Conservation (phyloP, 129 eudicot genomes). For the Saussurea involucrata region DNA sequence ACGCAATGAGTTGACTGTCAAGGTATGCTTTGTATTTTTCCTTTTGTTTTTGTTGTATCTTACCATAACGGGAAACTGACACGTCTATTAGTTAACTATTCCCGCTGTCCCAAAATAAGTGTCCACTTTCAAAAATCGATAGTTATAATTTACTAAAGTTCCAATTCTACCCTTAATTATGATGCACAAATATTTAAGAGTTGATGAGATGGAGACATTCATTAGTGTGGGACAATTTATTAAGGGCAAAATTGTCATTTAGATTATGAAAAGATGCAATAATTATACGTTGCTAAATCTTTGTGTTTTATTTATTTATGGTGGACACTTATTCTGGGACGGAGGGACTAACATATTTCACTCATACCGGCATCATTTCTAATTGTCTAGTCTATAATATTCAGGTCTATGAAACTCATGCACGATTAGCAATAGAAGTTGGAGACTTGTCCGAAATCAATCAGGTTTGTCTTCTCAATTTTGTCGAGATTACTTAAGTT, state of each 20-base stretch:
- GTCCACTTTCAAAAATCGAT: neutral
- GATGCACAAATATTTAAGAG: neutral
- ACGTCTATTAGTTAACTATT: neutral
- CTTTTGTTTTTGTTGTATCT: neutral
- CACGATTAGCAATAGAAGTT: constrained; percentile 88
- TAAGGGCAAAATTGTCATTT: neutral
- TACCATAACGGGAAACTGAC: neutral
- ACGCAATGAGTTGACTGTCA: constrained; percentile 84
- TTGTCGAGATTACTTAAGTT: neutral
- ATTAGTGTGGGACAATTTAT: neutral
- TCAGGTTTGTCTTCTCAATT: constrained; percentile 58
- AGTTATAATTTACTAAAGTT: neutral
- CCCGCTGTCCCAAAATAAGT: neutral
- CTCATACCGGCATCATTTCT: neutral
- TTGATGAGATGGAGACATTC: neutral
- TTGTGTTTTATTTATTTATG: neutral
- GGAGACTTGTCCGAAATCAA: constrained; percentile 90
- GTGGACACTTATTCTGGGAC: neutral
- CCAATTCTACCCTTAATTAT: neutral
- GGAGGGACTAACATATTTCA: neutral
- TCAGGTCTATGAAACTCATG: constrained; percentile 98
- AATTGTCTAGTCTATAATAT: constrained; percentile 2
- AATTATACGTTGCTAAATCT: neutral
- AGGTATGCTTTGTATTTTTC: constrained; percentile 40
- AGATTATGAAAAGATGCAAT: neutral